Evolutionary conservation across 2,329 filamentous ascomycete genomes (phyloP), one percentile per base, ranked within the genome.

Genomic region (Fusarium setosum): DNA sequence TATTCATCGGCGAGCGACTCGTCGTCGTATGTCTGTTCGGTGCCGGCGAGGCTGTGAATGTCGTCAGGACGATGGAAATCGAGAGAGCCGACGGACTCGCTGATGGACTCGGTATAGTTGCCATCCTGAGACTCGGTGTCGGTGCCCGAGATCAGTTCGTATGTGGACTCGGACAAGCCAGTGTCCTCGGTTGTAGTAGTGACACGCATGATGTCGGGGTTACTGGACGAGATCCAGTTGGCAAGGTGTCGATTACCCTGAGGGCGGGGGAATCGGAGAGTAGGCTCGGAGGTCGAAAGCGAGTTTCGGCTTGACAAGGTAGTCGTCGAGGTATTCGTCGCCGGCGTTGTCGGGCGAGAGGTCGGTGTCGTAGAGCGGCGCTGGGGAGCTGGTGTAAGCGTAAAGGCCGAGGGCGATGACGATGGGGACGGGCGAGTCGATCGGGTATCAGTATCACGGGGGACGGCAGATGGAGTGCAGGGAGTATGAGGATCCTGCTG

Each of bases 161-260:
- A 89, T 59, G 84, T 80, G 55, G 86, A 86, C 70, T 87, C 86
- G 70, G 81, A 76, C 71, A 88, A 73, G 69, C 79, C 86, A 73
- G 84, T 82, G 63, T 83, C 81, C 37, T 84, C 82, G 58, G 81
- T 79, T 24, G 77, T 77, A 52, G 73, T 76, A 34, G 77, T 77
- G 20, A 80, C 75, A 65, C 80, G 80, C 83, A 87, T 86, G 64
- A 88, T 86, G 76, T 86, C 82, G 51, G 84, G 84, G 26, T 85
- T 82, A 70, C 85, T 88, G 52, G 81, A 83, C 7, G 84, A 86
- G 47, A 89, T 79, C 86, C 86, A 88, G 80, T 85, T 84, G 69
- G 86, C 86, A 37, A 89, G 83, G 48, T 81, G 79, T 55, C 81
- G 80, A 65, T 83, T 88, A 52, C 84, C 86, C 70, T 83, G 80